A percentile compares a stretch with the other conserved stretches of the same genome.
These are phyloP conservation scores for Saccharomyces paradoxus DNA, from an alignment of 805 yeast species.

Conservation along the genomic window DNA sequence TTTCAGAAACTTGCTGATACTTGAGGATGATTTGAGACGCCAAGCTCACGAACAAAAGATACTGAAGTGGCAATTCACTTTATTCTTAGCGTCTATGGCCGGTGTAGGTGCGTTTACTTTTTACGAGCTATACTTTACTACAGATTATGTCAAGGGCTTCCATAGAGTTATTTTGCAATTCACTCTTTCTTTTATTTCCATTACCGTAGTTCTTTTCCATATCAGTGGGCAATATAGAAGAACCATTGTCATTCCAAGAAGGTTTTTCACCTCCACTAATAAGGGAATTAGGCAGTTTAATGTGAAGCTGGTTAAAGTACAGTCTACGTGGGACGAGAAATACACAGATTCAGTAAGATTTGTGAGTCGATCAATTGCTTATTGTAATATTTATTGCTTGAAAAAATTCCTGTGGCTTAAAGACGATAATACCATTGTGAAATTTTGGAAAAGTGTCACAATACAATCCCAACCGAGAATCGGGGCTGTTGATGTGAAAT, in stretches of 20 bases:
- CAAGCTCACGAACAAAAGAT: slow-evolving; percentile 69
- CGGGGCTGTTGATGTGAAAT: slow-evolving; percentile 74
- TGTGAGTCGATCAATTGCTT: slow-evolving; percentile 22
- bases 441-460: slow-evolving; percentile 23
- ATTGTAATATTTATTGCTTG: slow-evolving; percentile 11
- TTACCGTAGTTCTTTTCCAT: slow-evolving; percentile 70
- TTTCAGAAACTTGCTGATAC: slow-evolving; percentile 68
- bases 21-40: slow-evolving; percentile 78
- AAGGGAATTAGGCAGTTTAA: slow-evolving; percentile 83
- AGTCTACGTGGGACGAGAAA: slow-evolving; percentile 33
- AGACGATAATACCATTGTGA: slow-evolving; percentile 9
- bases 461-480: slow-evolving; percentile 46
- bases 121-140: slow-evolving; percentile 31
- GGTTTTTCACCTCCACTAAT: slow-evolving; percentile 73
- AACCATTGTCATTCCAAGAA: slow-evolving; percentile 74
- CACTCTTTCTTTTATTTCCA: slow-evolving; percentile 48
- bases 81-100: slow-evolving; percentile 34
- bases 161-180: slow-evolving; percentile 38
- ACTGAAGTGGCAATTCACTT: slow-evolving; percentile 42
- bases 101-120: slow-evolving; percentile 35
- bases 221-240: slow-evolving; percentile 84
- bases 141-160: slow-evolving; percentile 35
- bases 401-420: slow-evolving; percentile 8
- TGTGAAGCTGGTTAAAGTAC: slow-evolving; percentile 61
- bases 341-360: slow-evolving; percentile 31